Percentiles rank a stretch among this genome's conserved stretches.
These are phyloP conservation scores for Craterostigma plantagineum DNA, from an alignment of 257 asterid species.

Conservation along the genomic window DNA sequence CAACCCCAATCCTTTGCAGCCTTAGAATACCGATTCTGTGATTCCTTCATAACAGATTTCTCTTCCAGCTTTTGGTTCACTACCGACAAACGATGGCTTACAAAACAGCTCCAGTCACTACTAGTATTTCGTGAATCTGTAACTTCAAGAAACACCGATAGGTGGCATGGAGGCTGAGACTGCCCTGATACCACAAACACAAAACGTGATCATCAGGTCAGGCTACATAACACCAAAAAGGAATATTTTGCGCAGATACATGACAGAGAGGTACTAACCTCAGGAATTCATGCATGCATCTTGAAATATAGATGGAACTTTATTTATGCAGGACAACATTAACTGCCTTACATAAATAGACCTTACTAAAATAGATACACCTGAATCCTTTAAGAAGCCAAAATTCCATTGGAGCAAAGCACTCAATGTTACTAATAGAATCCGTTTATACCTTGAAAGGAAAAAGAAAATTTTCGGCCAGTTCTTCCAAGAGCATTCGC, in stretches of 20 bases:
- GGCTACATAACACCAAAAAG: too few species aligned
- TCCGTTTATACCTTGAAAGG: too few species aligned
- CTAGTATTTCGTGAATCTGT: conserved; percentile 82
- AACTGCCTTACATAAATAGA: too few species aligned
- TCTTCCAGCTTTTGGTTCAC: conserved; percentile 79
- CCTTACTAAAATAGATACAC: too few species aligned
- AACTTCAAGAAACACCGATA: conserved; percentile 97
- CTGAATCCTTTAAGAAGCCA: too few species aligned
- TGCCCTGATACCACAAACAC: conserved; percentile 71
- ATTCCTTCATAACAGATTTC: conserved; percentile 88
- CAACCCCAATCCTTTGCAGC: conserved; percentile 99
- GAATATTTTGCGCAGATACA: conserved; percentile 2
- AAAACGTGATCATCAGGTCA: conserved; percentile 19
- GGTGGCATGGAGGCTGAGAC: conserved; percentile 99
- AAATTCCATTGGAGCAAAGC: too few species aligned
- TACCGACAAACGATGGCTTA: conserved; percentile 91
- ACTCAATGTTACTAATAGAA: too few species aligned
- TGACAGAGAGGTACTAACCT: neutral
- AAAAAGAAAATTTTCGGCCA: neutral
- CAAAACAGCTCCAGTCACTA: conserved; percentile 98
- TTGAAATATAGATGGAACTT: too few species aligned
- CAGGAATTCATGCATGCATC: neutral
- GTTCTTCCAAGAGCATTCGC: conserved; percentile 1
- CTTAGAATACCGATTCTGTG: conserved; percentile 97
- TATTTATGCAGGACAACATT: too few species aligned